A percentile compares a stretch with the other conserved stretches of the same genome.
Conservation (phyloP, 495 filamentous ascomycete genomes). For the Penicillium arizonense region DNA sequence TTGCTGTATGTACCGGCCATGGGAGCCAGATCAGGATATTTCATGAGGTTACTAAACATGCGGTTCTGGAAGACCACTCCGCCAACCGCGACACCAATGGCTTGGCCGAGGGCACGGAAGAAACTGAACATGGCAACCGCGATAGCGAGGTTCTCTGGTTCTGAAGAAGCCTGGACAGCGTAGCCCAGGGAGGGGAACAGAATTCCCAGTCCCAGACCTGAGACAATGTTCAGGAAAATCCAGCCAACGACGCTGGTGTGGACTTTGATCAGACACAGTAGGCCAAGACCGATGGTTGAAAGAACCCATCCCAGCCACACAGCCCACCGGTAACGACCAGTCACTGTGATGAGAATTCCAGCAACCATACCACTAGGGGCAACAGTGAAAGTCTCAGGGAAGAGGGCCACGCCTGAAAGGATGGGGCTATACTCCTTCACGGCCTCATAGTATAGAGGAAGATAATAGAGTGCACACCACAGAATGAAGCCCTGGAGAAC, state of each 20-base stretch:
- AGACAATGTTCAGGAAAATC: constrained; percentile 47
- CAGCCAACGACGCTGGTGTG: constrained; percentile 42
- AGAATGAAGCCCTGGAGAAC: constrained; percentile 51
- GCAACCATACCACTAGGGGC: constrained; percentile 47
- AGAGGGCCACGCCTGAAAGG: constrained; percentile 44
- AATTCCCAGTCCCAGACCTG: constrained; percentile 49
- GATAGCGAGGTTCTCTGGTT: constrained; percentile 40
- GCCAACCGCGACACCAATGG: constrained; percentile 55
- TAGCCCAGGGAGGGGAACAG: constrained; percentile 49
- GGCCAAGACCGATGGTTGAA: constrained; percentile 44
- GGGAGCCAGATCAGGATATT: constrained; percentile 39
- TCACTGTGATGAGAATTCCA: constrained; percentile 41
- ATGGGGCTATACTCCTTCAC: constrained; percentile 50
- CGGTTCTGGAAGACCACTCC: constrained; percentile 62
- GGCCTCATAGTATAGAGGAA: constrained; percentile 52
- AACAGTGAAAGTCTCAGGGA: constrained; percentile 53
- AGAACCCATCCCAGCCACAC: constrained; percentile 54
- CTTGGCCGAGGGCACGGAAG: constrained; percentile 54
- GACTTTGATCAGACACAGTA: constrained; percentile 44
- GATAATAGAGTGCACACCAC: constrained; percentile 46
- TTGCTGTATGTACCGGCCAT: constrained; percentile 48
- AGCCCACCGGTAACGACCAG: constrained; percentile 49
- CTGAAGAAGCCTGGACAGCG: constrained; percentile 48
- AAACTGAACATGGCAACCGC: constrained; percentile 57
- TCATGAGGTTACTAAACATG: constrained; percentile 46